Base-by-base conservation (phyloP, 2,329 filamentous ascomycete genomes). In the Alternaria postmessia region DNA sequence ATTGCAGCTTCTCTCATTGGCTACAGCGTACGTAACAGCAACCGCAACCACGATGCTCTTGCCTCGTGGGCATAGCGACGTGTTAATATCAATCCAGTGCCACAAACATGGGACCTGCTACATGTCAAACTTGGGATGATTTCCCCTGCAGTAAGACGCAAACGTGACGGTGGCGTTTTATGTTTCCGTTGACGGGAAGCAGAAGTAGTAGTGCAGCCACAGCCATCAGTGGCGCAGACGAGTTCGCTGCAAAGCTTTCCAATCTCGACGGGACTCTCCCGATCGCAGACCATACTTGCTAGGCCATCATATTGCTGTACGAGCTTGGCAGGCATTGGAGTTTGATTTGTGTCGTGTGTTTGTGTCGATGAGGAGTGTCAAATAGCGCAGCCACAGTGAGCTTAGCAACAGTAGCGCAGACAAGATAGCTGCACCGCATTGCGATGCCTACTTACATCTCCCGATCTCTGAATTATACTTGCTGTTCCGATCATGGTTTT, bases 1-100 rank as follows among this genome's bases (percentile, higher is more conserved):
- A 39, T 20, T 39, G 5, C 36, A 12, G 36, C 36, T 7, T 18
- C n/a, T 39, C 36, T 39, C 36, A 39, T 39, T 39, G 36, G 36
- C 36, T 39, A 18, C 24, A 39, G 36, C 36, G 36, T 39, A 62
- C 57, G 62, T 67, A 67, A 67, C 43, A 65, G 54, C 32, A 65
- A 65, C 59, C 42, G 54, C 32, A 65, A 65, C 59, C 42, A 32
- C 47, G 42, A 44, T 18, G 47, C 28, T 44, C 41, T 30, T 57
- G 42, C 46, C 32, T 26, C 51, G 20, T 24, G 39, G 12, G 4
- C 18, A 42, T 14, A 3, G 38, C 38, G 11, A 7, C 38, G 11
- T 41, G 38, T 7, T 20, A 9, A 5, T 14, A 12, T 39, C 9
- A 14, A 12, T 41, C 9, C 18, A 22, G 38, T 11, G 32, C 12